A percentile compares a stretch with the other conserved stretches of the same genome.
These are phyloP conservation scores for Psilocybe cyanescens DNA, from an alignment of 768 basidiomycete genomes.

Conservation along the genomic window DNA sequence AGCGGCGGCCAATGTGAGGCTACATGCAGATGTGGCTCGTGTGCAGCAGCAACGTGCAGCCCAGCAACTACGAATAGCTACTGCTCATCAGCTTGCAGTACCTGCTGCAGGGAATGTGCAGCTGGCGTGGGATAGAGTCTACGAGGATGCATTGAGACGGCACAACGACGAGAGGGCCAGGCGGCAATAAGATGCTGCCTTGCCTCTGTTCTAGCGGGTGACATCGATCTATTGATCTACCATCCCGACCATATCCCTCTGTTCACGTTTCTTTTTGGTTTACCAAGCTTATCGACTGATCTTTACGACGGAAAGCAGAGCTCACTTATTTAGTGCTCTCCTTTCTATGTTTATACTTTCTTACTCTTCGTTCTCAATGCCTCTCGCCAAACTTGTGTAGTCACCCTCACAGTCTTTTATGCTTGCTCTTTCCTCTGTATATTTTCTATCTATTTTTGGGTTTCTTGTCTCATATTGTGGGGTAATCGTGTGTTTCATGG, in stretches of 20 bases:
- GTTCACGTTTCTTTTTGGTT: neutral
- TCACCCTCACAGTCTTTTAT: neutral
- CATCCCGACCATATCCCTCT: neutral
- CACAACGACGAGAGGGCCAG: neutral
- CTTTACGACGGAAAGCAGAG: no score
- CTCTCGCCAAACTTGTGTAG: neutral
- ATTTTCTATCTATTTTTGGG: neutral
- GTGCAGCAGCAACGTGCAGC: neutral
- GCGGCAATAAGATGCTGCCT: neutral
- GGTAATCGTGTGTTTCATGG: neutral
- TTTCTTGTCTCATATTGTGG: neutral
- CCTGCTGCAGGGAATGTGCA: neutral
- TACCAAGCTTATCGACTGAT: neutral
- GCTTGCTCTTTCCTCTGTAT: neutral
- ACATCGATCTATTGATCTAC: neutral
- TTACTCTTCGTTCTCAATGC: neutral
- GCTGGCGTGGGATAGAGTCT: neutral
- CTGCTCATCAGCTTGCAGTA: neutral
- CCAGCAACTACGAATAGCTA: neutral
- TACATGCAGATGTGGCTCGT: neutral
- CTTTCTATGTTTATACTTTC: neutral
- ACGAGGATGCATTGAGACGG: neutral
- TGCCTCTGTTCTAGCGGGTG: neutral
- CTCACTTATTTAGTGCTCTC: neutral
- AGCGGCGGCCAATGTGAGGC: neutral